Base-by-base conservation (phyloP, 164 flowering plant species). In the Macadamia tetraphylla region DNA sequence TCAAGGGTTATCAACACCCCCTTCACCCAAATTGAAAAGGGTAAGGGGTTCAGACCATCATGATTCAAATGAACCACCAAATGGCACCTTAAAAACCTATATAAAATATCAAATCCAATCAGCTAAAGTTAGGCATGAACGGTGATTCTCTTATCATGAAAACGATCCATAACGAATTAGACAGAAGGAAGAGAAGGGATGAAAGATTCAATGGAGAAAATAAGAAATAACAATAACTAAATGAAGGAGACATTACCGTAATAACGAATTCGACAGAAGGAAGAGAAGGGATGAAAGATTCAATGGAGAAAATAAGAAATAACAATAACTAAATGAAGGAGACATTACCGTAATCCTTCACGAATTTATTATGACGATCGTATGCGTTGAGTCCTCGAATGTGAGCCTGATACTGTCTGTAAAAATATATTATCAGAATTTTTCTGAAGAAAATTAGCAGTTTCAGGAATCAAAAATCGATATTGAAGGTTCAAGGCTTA, bases 381-480 rank as follows among this genome's bases (percentile, higher is more conserved):
- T 82, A 93, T 1, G 96, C 97, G 56, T 88, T 91, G 73, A 94
- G 90, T 2, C 97, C 94, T 61, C 84, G 85, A 61, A 93, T 85
- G 58, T 93, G 90, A 67, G 83, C 88, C 80, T 93, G 97, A 78
- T 93, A 93, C 63, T 91, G 97, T 78, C 97, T 93, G 87, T 40
- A 79, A 76, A 58, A 6, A 51, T 1, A 13, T 2, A 2, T 35
- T 35, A 48, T 13, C 8, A 29, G 35, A n/a, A 30, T 6, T 31
- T 18, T 1, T 30, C 14, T 8, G 10, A 55, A 53, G 6, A 49
- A 23, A 52, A 56, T 23, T 12, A 12, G 3, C 40, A 2, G 14
- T 6, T 61, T 6, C 62, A 23, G 18, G 29, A n/a, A 43, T 62
- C n/a, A 30, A 2, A 63, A 35, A 35, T 35, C 40, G 5, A 35